Base-by-base conservation (phyloP, 2,329 filamentous ascomycete species). In the Aspergillus sp. region DNA sequence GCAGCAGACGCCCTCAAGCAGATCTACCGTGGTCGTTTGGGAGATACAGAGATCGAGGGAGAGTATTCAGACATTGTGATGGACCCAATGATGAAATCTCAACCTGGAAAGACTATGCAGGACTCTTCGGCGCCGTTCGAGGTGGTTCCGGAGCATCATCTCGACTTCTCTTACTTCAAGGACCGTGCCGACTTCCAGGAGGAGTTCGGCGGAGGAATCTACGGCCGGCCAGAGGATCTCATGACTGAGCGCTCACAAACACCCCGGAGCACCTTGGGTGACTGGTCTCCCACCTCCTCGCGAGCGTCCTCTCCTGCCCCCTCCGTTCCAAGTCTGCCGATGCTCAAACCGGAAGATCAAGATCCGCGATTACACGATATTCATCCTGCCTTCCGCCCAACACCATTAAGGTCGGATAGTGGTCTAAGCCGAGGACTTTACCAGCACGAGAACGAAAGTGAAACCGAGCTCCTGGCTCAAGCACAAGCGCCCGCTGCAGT, bases 161-260 rank as follows among this genome's bases (percentile, higher is more conserved):
- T 96, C 74, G 92, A 96, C 72, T 96, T 96, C 70, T 87, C 91
- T 60, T 93, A 91, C 76, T 98, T 88, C 81, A 97, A 96, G 75
- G 89, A 96, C 73, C 84, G 91, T 1, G 84, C 90, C 2, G 93
- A 97, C 65, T 97, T 98, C 75, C 86, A 87, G 1, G 88, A 92
- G 11, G 90, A 95, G 55, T 89, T 92, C 64, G 91, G 91, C n/a
- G 92, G 90, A 5, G 90, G 89, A 21, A 75, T 80, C 56, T 79
- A 79, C 57, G 77, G 77, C 49, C 68, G 75, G 6, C 73, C 77
- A 8, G 76, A 77, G 11, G 78, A 80, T 60, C 62, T 79, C 19
- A 76, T 80, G 48, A 75, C 72, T 15, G 76, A 79, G 54, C 73
- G 78, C 17, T 78, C 75, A 11, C 72, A 75, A 3, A 80, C 78